phyloP scores from a whole-genome alignment of 768 basidiomycete species.

The Lactarius psammicola region DNA sequence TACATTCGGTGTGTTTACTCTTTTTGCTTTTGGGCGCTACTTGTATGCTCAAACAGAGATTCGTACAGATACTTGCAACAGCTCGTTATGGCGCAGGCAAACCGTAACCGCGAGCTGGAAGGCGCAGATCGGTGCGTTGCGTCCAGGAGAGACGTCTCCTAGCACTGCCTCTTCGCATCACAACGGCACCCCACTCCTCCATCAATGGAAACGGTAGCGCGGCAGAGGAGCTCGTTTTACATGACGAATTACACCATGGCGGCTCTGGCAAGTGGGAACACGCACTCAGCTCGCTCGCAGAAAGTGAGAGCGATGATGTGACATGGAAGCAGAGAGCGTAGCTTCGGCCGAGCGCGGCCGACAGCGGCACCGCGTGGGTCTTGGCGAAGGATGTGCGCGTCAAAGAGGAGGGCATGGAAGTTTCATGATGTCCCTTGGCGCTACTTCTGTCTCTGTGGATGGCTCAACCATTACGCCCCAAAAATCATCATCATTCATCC shows the following conservation, averaged over 20 bases:
- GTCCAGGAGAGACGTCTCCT: slow-evolving; percentile 3
- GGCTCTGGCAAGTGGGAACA: slow-evolving; percentile 25
- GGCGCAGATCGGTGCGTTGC: slow-evolving; percentile 48
- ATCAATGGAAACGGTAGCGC: slow-evolving; percentile 13
- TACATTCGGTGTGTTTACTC: slow-evolving; percentile 41
- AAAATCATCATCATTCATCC: neutral
- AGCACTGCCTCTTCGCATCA: neutral
- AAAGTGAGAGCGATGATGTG: slow-evolving; percentile 28
- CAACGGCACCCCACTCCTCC: slow-evolving; percentile 10
- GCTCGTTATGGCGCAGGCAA: slow-evolving; percentile 76
- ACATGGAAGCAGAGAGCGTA: slow-evolving; percentile 16
- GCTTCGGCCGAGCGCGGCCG: slow-evolving; percentile 21
- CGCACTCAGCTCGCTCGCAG: slow-evolving; percentile 17
- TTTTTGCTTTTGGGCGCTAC: slow-evolving; percentile 1
- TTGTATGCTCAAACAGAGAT: neutral
- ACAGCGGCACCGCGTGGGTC: slow-evolving; percentile 22
- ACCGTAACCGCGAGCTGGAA: slow-evolving; percentile 76
- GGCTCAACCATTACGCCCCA: neutral
- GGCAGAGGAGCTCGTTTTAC: slow-evolving; percentile 20
- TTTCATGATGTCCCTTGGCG: slow-evolving; percentile 23
- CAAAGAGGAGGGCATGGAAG: slow-evolving; percentile 28
- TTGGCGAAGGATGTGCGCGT: slow-evolving; percentile 22
- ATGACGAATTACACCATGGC: slow-evolving; percentile 20
- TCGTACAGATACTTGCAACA: slow-evolving; percentile 72
- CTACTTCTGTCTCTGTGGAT: neutral